Evolutionary conservation across 2,329 filamentous ascomycete species (phyloP).

Genomic region (Domatiomyces globalis): DNA sequence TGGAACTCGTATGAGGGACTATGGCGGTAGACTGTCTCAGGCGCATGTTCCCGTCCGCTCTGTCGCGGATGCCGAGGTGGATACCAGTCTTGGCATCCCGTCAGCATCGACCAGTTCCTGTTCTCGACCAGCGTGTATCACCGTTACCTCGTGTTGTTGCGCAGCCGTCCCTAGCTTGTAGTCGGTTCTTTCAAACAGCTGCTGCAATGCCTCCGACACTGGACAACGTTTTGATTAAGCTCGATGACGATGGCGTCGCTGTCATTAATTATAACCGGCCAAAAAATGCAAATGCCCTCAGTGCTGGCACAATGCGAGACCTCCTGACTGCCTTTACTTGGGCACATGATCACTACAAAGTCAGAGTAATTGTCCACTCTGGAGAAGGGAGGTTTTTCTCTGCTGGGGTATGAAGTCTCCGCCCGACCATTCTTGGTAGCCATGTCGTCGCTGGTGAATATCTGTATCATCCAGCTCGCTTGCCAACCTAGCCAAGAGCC

Average conservation of each 20-base stretch:
- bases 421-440: background rate
- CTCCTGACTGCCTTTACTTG: slow-evolving; percentile 2
- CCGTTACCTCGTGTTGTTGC: background rate
- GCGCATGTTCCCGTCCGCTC: too few relatives aligned
- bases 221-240: slow-evolving; percentile 1
- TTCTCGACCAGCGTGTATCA: background rate
- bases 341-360: slow-evolving; percentile 1
- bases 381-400: slow-evolving; percentile 7
- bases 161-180: background rate
- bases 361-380: slow-evolving; percentile 4
- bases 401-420: background rate
- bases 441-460: background rate
- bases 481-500: background rate
- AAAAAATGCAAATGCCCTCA: slow-evolving; percentile 3
- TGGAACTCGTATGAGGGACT: too few relatives aligned
- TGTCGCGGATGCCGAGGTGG: too few relatives aligned
- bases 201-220: background rate
- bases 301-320: background rate
- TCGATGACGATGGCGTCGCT: slow-evolving; percentile 1
- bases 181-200: background rate
- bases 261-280: slow-evolving; percentile 6
- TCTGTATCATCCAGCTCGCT: background rate
- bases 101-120: background rate
- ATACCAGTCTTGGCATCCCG: background rate
- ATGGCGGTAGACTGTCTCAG: too few relatives aligned